Percentiles rank a stretch among this genome's conserved stretches.
Conservation (phyloP, 331 rosid species). For the Rosa hybrid region DNA sequence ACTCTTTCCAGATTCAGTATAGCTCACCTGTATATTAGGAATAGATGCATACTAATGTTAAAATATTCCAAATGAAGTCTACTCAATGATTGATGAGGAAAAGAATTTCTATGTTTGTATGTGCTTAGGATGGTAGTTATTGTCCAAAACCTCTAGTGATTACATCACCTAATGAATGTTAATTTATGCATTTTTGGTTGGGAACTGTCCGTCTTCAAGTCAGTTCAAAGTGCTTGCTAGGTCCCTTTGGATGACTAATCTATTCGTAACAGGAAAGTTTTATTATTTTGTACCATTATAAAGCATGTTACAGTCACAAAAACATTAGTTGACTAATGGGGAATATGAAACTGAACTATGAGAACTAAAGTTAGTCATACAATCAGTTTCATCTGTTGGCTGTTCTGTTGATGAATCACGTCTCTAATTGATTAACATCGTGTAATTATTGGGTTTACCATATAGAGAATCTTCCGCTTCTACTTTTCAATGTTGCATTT, state of each 20-base stretch:
- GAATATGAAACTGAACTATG: not conserved
- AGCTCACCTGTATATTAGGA: not conserved
- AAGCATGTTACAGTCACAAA: not conserved
- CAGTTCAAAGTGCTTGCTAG: not conserved
- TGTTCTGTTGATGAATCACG: not conserved
- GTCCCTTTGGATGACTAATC: not conserved
- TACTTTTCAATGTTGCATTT: slow-evolving; percentile 8
- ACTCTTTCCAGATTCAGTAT: not conserved
- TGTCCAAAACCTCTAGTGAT: not conserved
- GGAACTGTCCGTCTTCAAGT: not conserved
- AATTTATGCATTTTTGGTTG: not conserved
- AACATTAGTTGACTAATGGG: not conserved
- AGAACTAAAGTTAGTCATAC: not conserved
- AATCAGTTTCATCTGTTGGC: not conserved
- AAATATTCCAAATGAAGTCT: not conserved
- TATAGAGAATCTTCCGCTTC: not conserved
- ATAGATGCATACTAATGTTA: not conserved
- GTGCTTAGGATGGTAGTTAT: not conserved
- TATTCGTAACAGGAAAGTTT: not conserved
- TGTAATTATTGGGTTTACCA: not conserved
- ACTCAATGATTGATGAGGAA: not conserved
- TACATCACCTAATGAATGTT: not conserved
- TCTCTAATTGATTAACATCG: no score
- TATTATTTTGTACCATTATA: not conserved
- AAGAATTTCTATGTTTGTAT: not conserved